Base-by-base conservation (phyloP, 2,329 filamentous ascomycete species). In the Endothia cerciana region DNA sequence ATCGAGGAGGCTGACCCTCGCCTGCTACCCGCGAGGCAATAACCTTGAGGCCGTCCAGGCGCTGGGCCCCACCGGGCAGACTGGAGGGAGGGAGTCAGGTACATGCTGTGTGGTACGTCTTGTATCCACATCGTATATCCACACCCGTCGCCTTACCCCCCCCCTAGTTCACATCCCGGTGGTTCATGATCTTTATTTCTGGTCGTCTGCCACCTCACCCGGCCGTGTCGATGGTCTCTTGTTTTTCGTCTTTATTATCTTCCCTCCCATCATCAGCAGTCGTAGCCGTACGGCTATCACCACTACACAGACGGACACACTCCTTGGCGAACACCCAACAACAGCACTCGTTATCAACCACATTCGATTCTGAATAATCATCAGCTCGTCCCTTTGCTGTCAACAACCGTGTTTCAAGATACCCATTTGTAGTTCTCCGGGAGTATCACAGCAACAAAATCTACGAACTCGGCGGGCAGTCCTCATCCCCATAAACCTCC, bases 61-160 rank as follows among this genome's bases (percentile, higher is more conserved):
- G 13, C 38, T 43, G 57, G 3, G 41, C 2, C 55, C 30, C 55
- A 38, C 55, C 5, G 22, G 10, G 36, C 17, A 41, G 36, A n/a
- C 19, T 38, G 11, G 55, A 40, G 58, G 60, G 57, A 56, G 41
- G 41, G 62, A 41, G 38, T 17, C 25, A 28, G 10, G 13, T 51
- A 51, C 25, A 22, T 28, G 28, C 45, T 25, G n/a, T 17, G 40
- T 5, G 19, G 8, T 25, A 22, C 22, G 45, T 10, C 30, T 22
- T 51, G 58, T 55, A 56, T 36, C 58, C 58, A 38, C 43, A 56
- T 49, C 38, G 53, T n/a, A n/a, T n/a, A n/a, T n/a, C 30, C 53
- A 51, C 61, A 36, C 25, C 49, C 60, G 30, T 47, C 58, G 56
- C 64, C 36, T 65, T 67, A 56, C 53, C 65, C 62, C 53, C 65